These are phyloP conservation scores for Trichophyton schoenleinii DNA, from an alignment of 2,329 filamentous ascomycete genomes.

Conservation along the genomic window DNA sequence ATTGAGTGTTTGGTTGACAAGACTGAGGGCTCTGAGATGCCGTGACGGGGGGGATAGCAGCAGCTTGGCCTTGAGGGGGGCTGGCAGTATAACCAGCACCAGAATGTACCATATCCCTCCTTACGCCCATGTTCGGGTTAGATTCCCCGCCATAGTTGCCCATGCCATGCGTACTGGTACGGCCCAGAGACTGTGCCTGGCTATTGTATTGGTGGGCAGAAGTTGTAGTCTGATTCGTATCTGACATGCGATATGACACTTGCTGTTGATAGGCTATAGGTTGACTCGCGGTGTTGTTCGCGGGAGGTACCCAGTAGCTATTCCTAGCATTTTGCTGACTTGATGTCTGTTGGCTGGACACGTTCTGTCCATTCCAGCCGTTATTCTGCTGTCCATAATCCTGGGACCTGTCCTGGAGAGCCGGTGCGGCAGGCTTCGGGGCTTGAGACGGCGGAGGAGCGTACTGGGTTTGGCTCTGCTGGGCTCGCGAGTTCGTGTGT, in stretches of 20 bases:
- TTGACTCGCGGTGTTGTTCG: constrained; percentile 3
- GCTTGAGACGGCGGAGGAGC: constrained; percentile 3
- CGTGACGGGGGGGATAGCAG: background rate
- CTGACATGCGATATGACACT: constrained; percentile 8
- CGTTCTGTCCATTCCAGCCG: constrained; percentile 10
- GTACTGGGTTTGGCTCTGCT: constrained; percentile 3
- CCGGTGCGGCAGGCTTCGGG: background rate
- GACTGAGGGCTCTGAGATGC: background rate
- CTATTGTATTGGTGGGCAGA: background rate
- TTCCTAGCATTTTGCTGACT: constrained; percentile 4
- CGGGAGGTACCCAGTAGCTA: constrained; percentile 6
- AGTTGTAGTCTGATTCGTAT: constrained; percentile 2
- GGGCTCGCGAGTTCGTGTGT: constrained; percentile 3
- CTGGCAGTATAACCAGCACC: background rate
- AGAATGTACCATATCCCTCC: background rate
- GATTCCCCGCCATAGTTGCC: background rate
- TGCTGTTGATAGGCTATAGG: constrained; percentile 7
- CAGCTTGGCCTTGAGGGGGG: background rate
- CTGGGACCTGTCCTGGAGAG: constrained; percentile 6
- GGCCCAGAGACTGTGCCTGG: background rate
- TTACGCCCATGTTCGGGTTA: background rate
- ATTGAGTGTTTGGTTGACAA: constrained; percentile 3
- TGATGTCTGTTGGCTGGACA: background rate
- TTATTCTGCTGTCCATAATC: constrained; percentile 8
- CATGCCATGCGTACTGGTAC: background rate